These are phyloP conservation scores for Ascochyta pisi DNA, from an alignment of 2,329 filamentous ascomycete genomes.

Conservation along the genomic window DNA sequence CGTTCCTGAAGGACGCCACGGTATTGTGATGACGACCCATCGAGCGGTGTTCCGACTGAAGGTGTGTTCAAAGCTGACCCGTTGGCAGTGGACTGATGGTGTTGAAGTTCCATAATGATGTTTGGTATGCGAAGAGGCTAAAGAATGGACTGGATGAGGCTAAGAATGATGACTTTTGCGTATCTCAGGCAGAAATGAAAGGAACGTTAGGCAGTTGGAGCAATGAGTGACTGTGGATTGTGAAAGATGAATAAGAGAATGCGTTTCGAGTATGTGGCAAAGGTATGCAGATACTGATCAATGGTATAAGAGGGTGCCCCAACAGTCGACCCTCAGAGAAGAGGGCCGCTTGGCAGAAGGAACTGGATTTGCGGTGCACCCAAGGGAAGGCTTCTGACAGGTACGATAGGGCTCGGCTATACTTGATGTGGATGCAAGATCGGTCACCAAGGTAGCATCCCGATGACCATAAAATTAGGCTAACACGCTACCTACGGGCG, in stretches of 20 bases:
- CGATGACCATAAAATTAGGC: slow-evolving; percentile 41
- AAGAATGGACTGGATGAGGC: slow-evolving; percentile 40
- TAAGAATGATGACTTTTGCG: slow-evolving; percentile 49
- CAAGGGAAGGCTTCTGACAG: slow-evolving; percentile 32
- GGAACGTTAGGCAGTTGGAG: slow-evolving; percentile 53
- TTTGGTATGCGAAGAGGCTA: slow-evolving; percentile 32
- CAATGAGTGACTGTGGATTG: slow-evolving; percentile 54
- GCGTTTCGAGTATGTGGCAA: slow-evolving; percentile 31
- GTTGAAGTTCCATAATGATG: slow-evolving; percentile 42
- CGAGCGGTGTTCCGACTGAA: slow-evolving; percentile 31
- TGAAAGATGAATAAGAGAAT: slow-evolving; percentile 30
- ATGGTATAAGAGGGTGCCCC: slow-evolving; percentile 42
- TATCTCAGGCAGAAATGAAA: slow-evolving; percentile 43
- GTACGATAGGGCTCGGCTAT: slow-evolving; percentile 41
- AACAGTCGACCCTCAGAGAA: slow-evolving; percentile 30
- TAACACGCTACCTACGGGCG: slow-evolving; percentile 41
- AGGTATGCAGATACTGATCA: slow-evolving; percentile 33
- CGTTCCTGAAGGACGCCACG: slow-evolving; percentile 51
- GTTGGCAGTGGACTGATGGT: slow-evolving; percentile 51
- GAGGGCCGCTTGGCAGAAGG: slow-evolving; percentile 34
- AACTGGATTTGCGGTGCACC: slow-evolving; percentile 32
- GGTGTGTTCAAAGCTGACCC: slow-evolving; percentile 45
- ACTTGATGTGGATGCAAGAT: slow-evolving; percentile 31
- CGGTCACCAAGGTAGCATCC: slow-evolving; percentile 42
- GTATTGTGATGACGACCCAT: slow-evolving; percentile 23